Percentiles rank a stretch among this genome's conserved stretches.
phyloP scores from a whole-genome alignment of 2,329 filamentous ascomycete species.

The Colletotrichum coccodes region DNA sequence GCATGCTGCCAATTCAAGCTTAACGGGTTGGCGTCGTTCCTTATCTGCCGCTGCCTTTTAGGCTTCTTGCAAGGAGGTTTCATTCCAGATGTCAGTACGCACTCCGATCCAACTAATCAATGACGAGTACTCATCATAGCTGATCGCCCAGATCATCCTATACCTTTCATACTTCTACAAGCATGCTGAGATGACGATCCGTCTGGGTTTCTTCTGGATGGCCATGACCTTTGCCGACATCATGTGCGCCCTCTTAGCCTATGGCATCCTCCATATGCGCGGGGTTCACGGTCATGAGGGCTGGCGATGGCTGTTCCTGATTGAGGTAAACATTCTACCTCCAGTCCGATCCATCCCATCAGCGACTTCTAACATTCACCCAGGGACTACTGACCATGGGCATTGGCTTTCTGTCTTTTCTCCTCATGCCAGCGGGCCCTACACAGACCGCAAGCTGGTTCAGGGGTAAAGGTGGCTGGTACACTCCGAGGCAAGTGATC shows the following conservation, averaged over 20 bases:
- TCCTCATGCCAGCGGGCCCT: constrained; percentile 64
- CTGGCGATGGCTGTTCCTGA: constrained; percentile 64
- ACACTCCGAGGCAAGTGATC: constrained; percentile 51
- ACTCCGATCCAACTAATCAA: not conserved
- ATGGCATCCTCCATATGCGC: constrained; percentile 51
- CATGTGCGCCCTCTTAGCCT: constrained; percentile 49
- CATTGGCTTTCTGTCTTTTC: constrained; percentile 63
- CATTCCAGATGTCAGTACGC: constrained; percentile 46
- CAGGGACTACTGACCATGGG: constrained; percentile 53
- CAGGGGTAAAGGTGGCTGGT: constrained; percentile 60
- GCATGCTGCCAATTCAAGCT: constrained; percentile 54
- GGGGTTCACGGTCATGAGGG: constrained; percentile 47
- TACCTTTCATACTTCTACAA: constrained; percentile 58
- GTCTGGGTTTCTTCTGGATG: constrained; percentile 53
- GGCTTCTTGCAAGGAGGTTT: constrained; percentile 50
- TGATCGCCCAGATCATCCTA: constrained; percentile 46
- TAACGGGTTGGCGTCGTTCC: constrained; percentile 41
- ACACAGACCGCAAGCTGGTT: constrained; percentile 57
- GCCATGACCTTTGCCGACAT: constrained; percentile 52
- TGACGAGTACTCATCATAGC: too few relatives aligned
- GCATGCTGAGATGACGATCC: constrained; percentile 49
- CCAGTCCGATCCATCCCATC: too few relatives aligned
- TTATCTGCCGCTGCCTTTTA: constrained; percentile 43
- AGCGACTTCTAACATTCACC: constrained; percentile 42
- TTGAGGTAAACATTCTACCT: constrained; percentile 59